phyloP scores from a whole-genome alignment of 345 rosid genomes.

The Eucalyptus urophylla region DNA sequence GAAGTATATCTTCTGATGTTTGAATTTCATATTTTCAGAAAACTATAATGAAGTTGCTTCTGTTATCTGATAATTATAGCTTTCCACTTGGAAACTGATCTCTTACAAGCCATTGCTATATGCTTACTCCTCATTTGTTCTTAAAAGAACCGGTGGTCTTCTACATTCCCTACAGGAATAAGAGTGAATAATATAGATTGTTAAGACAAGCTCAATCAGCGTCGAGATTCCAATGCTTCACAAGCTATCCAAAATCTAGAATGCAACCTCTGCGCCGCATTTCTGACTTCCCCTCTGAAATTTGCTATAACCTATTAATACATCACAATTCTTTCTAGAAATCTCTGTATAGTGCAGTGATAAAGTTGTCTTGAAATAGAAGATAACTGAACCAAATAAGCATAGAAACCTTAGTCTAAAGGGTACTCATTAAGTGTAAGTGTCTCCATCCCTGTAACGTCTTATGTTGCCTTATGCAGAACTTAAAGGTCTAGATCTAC shows the following conservation, averaged over 20 bases:
- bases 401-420: background rate
- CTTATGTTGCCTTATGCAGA: conserved; percentile 23
- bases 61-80: background rate
- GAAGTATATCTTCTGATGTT: background rate
- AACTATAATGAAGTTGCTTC: background rate
- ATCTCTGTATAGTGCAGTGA: background rate
- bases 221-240: background rate
- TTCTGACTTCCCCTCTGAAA: background rate
- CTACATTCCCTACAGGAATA: background rate
- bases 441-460: background rate
- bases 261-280: background rate
- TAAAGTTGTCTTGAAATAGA: background rate
- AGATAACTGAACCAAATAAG: background rate
- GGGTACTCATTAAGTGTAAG: background rate
- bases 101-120: background rate
- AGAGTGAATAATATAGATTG: background rate
- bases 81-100: background rate
- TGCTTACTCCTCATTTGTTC: background rate
- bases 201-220: background rate
- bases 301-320: background rate
- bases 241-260: background rate
- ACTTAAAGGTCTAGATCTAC: conserved; percentile 50
- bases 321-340: background rate
- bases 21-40: background rate
- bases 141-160: background rate